Base-by-base conservation (phyloP, 2,329 filamentous ascomycete genomes). In the Cladosporium sp. region DNA sequence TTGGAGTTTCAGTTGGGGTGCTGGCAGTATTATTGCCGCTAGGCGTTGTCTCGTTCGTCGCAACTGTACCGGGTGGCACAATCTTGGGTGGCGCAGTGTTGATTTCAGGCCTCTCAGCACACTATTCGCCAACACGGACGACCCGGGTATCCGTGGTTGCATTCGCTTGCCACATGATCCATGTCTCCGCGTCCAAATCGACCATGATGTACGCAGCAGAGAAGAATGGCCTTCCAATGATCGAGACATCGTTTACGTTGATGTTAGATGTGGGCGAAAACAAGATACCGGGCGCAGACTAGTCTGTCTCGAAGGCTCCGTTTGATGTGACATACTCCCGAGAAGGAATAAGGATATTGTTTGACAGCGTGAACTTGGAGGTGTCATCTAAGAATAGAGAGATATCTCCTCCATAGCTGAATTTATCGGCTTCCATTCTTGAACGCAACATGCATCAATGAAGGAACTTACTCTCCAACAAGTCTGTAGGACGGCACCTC, bases 141-240 rank as follows among this genome's bases (percentile, higher is more conserved):
- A 69, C 55, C 15, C 47, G 32, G 7, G 62, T 60, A 28, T 68
- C 65, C 14, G 51, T 59, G 7, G 65, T 68, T 38, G 68, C 58
- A 36, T 62, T 68, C 18, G 65, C 66, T 51, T 61, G 65, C 68
- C 68, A 68, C 14, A 70, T 28, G 12, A 57, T 67, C 51, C 59
- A 70, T 7, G 64, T 69, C 11, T 54, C 41, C 12, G 59, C 60
- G 24, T 69, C 66, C 14, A 67, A 38, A 58, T 68, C 61, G 11
- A 69, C 67, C 49, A 59, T 67, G 32, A 70, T 47, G 54, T 68
- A 68, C 18, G 69, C 69, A 18, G 52, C 65, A 21, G 66, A 67
- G 52, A 70, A 66, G 59, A 70, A 67, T n/a, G 57, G 55, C 36
- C 55, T 51, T 5, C 62, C 68, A 7, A 68, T 49, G n/a, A 68